Percentiles rank a stretch among this genome's conserved stretches.
These are phyloP conservation scores for Solanum chilense DNA, from an alignment of 257 asterid species.

Conservation along the genomic window DNA sequence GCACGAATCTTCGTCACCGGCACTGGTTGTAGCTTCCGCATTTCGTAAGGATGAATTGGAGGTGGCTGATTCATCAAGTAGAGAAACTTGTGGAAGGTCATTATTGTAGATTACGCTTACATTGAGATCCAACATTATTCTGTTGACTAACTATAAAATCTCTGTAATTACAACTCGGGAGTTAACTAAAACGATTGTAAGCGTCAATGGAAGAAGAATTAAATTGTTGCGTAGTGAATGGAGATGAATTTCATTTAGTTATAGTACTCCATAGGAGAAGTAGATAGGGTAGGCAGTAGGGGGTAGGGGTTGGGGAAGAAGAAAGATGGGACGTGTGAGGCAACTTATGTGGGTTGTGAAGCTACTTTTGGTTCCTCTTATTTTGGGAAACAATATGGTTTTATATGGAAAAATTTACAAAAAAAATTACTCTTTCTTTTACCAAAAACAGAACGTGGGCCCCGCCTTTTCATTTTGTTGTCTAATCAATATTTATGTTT, in stretches of 20 bases:
- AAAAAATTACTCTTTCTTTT: neutral
- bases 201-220: neutral
- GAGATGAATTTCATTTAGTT: neutral
- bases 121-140: slow-evolving; percentile 61
- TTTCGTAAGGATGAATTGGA: slow-evolving; percentile 34
- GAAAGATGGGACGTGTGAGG: neutral
- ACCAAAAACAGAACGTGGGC: neutral
- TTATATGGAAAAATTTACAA: neutral
- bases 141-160: neutral
- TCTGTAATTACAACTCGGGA: neutral
- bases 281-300: neutral
- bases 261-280: neutral
- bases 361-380: neutral
- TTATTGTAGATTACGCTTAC: slow-evolving; percentile 10
- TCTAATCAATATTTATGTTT: neutral
- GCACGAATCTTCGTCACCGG: slow-evolving; percentile 43
- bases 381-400: neutral
- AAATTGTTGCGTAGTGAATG: neutral
- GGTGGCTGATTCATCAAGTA: slow-evolving; percentile 14
- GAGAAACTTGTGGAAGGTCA: slow-evolving; percentile 11
- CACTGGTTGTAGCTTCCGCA: slow-evolving; percentile 28
- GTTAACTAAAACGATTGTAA: neutral
- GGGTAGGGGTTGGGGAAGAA: neutral
- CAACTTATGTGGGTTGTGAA: neutral
- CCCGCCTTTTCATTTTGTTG: neutral